phyloP scores from a whole-genome alignment of 495 filamentous ascomycete species.

The Aspergillus kassunensis region DNA sequence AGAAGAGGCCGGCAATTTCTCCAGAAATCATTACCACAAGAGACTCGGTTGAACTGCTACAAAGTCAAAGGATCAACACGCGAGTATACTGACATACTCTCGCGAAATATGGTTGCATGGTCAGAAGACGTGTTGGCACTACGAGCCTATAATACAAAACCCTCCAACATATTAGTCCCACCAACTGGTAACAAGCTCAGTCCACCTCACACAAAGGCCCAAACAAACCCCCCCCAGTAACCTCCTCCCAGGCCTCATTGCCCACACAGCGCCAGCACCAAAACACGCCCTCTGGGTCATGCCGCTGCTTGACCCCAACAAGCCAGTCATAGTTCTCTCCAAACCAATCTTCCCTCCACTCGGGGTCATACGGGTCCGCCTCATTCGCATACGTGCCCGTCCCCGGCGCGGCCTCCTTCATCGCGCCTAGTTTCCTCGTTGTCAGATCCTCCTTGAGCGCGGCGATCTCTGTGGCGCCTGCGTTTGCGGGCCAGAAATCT shows the following conservation, averaged over 20 bases:
- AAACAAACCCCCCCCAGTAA: not conserved
- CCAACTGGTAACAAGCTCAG: not conserved
- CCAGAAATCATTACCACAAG: too few species aligned
- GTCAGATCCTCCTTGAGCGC: slow-evolving; percentile 41
- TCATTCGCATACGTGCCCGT: slow-evolving; percentile 34
- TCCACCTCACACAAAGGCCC: not conserved
- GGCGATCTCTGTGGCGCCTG: slow-evolving; percentile 33
- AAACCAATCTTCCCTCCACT: slow-evolving; percentile 30
- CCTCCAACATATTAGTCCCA: too few species aligned
- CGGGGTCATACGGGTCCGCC: slow-evolving; percentile 34
- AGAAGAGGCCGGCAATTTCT: too few species aligned
- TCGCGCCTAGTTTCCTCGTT: slow-evolving; percentile 39
- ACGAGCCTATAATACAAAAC: too few species aligned
- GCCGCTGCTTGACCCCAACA: slow-evolving; percentile 38
- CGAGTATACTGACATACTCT: too few species aligned
- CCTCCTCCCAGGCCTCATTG: slow-evolving; percentile 18
- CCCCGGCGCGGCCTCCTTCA: slow-evolving; percentile 22
- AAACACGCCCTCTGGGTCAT: slow-evolving; percentile 43
- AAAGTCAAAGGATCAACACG: too few species aligned
- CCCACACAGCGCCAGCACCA: slow-evolving; percentile 45
- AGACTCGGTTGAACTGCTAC: too few species aligned
- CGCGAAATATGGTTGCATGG: too few species aligned
- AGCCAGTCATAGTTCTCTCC: slow-evolving; percentile 41
- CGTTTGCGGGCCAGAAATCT: slow-evolving; percentile 25
- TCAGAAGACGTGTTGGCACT: too few species aligned